phyloP scores from a whole-genome alignment of 2,329 filamentous ascomycete genomes.

The Diaporthe eres region DNA sequence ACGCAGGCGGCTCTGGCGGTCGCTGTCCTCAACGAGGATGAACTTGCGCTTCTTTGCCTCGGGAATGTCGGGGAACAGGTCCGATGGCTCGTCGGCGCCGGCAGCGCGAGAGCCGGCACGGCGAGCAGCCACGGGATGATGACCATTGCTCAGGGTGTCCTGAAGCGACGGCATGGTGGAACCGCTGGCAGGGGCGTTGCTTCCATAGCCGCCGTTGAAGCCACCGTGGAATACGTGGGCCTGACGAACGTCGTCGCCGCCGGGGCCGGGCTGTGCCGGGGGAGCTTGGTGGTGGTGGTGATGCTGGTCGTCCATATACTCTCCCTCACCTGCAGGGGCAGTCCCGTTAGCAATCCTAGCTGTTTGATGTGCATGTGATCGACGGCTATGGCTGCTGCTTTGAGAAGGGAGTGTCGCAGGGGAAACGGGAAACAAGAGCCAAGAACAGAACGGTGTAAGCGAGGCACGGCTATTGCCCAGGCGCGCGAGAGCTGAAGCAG shows the following conservation, averaged over 20 bases:
- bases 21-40: slow-evolving; percentile 92
- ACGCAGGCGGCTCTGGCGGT: slow-evolving; percentile 83
- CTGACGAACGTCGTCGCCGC: slow-evolving; percentile 77
- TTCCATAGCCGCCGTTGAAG: slow-evolving; percentile 72
- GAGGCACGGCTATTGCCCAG: slow-evolving; percentile 42
- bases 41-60: slow-evolving; percentile 96
- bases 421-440: slow-evolving; percentile 52
- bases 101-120: slow-evolving; percentile 55
- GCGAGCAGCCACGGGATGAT: slow-evolving; percentile 52
- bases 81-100: slow-evolving; percentile 72
- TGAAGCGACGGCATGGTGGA: slow-evolving; percentile 77
- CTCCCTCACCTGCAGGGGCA: slow-evolving; percentile 69
- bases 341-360: slow-evolving; percentile 44
- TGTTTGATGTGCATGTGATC: slow-evolving; percentile 42
- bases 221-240: slow-evolving; percentile 78
- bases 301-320: slow-evolving; percentile 69
- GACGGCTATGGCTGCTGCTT: slow-evolving; percentile 41
- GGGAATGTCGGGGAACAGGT: slow-evolving; percentile 89
- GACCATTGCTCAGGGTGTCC: slow-evolving; percentile 63
- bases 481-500: slow-evolving; percentile 42
- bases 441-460: slow-evolving; percentile 45
- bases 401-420: slow-evolving; percentile 41
- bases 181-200: slow-evolving; percentile 66
- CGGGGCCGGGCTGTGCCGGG: slow-evolving; percentile 42
- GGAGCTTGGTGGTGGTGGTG: slow-evolving; percentile 73